Evolutionary conservation across 192 early-diverging fungal genomes (phyloP), one percentile per base, ranked within the genome.

Genomic region (Lunasporangiospora selenospora): DNA sequence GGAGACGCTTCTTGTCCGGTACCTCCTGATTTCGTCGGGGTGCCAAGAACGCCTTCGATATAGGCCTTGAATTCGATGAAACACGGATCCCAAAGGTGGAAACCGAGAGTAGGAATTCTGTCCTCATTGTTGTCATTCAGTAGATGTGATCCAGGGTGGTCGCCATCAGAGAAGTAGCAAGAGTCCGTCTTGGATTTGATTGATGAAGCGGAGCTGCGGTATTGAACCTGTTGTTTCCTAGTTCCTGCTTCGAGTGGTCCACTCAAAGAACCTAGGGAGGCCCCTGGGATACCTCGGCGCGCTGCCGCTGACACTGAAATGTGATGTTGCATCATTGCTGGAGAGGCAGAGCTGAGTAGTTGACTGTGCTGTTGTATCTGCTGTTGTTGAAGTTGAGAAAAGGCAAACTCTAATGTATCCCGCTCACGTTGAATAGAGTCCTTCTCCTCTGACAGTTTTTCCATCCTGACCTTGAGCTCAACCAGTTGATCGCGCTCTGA

Each of bases 11-110:
- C n/a, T 11, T 38, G 54, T 27, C 10, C 39, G 2, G 44, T 12
- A n/a, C 45, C 58, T 18, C 6, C 11, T 10, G 12, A 24, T 23
- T 41, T 26, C 4, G 15, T 19, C 0, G 43, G 16, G 6, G 61
- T 32, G 6, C 49, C 60, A 53, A 73, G 58, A 27, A 73, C 26
- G 0, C 53, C 30, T 16, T 73, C 69, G 36, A 73, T 63, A 15
- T 73, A 73, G 2, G 60, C 40, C 41, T 73, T 73, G 61, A 73
- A 73, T 27, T 73, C 69, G 29, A 73, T 51, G 32, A 73, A 73
- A 2, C 54, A 58, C 1, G 69, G 69, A 40, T 73, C 69, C 69
- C 69, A 73, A 3, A 73, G 60, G 36, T 73, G 69, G 29, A 73
- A 73, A 6, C 69, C 69, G 0, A 73, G 53, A 23, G 44, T 73